These are phyloP conservation scores for Filobasidium uniguttulatum DNA, from an alignment of 1,284 basidiomycete species.

Conservation along the genomic window DNA sequence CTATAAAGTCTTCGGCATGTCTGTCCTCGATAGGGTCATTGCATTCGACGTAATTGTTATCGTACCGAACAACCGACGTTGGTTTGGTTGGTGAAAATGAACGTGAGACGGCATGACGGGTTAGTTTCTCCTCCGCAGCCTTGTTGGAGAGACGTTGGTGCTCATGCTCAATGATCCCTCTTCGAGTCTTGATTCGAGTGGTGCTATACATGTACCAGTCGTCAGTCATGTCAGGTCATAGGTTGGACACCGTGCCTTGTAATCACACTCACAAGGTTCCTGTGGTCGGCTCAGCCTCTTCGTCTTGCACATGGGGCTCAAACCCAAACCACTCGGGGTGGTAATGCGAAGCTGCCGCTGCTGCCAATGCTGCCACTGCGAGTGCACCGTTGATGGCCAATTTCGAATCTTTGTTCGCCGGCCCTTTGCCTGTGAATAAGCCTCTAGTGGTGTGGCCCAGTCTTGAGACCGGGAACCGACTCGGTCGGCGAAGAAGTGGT, in stretches of 20 bases:
- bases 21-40: slow-evolving; percentile 88
- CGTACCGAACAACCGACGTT: slow-evolving; percentile 43
- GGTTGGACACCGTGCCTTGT: background rate
- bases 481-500: no score
- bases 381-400: slow-evolving; percentile 9
- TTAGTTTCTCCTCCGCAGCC: slow-evolving; percentile 2
- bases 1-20: slow-evolving; percentile 55
- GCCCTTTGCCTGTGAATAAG: no score
- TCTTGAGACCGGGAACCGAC: no score
- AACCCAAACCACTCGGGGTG: slow-evolving; percentile 8
- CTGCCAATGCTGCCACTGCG: slow-evolving; percentile 7
- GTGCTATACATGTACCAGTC: slow-evolving; percentile 5
- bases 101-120: slow-evolving; percentile 1
- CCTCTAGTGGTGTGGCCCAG: no score
- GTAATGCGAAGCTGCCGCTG: slow-evolving; percentile 11
- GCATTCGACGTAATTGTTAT: slow-evolving; percentile 62
- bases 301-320: background rate
- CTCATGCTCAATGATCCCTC: slow-evolving; percentile 11
- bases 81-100: slow-evolving; percentile 15
- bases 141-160: slow-evolving; percentile 4
- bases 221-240: background rate
- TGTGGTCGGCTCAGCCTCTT: background rate
- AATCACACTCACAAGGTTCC: slow-evolving; percentile 6
- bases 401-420: no score
- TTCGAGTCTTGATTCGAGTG: slow-evolving; percentile 11